A percentile compares a stretch with the other conserved stretches of the same genome.
Evolutionary conservation across 2,329 filamentous ascomycete species (phyloP).

Genomic region (Seiridium unicorne): DNA sequence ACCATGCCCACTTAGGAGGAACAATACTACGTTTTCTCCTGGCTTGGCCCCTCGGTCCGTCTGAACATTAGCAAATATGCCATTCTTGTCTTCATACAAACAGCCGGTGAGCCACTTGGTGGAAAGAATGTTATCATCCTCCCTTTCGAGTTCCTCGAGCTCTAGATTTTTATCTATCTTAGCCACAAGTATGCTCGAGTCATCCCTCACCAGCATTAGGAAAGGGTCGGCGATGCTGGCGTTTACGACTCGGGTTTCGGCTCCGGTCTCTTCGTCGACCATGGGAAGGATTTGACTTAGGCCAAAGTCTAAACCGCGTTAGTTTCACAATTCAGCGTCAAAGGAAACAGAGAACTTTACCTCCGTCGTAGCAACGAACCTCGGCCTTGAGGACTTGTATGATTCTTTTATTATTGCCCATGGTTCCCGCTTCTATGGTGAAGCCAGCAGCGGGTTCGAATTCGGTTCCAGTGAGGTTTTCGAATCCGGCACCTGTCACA

Average conservation of each 20-base stretch:
- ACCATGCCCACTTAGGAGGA: conserved; percentile 73
- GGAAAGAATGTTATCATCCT: conserved; percentile 52
- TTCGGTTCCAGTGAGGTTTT: conserved; percentile 77
- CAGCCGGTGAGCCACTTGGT: conserved; percentile 82
- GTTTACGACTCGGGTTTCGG: conserved; percentile 73
- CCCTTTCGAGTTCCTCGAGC: conserved; percentile 74
- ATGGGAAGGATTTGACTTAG: conserved; percentile 90
- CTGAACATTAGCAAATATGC: conserved; percentile 47
- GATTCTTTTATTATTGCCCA: conserved; percentile 77
- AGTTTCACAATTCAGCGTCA: conserved; percentile 7
- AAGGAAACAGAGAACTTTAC: conserved; percentile 47
- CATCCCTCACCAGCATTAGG: conserved; percentile 78
- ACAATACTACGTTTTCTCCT: conserved; percentile 63
- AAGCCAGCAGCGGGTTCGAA: conserved; percentile 88
- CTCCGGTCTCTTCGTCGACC: conserved; percentile 84
- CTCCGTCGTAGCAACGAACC: conserved; percentile 85
- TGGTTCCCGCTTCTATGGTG: conserved; percentile 80
- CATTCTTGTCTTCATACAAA: conserved; percentile 69
- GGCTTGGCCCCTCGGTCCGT: conserved; percentile 37
- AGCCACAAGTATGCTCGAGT: conserved; percentile 76
- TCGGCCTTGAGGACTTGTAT: conserved; percentile 87
- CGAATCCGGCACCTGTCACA: conserved; percentile 70
- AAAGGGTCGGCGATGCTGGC: conserved; percentile 88
- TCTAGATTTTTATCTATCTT: conserved; percentile 80
- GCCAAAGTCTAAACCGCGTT: conserved; percentile 65